phyloP scores from a whole-genome alignment of 768 basidiomycete species.

The Hemileccinum impolitum region DNA sequence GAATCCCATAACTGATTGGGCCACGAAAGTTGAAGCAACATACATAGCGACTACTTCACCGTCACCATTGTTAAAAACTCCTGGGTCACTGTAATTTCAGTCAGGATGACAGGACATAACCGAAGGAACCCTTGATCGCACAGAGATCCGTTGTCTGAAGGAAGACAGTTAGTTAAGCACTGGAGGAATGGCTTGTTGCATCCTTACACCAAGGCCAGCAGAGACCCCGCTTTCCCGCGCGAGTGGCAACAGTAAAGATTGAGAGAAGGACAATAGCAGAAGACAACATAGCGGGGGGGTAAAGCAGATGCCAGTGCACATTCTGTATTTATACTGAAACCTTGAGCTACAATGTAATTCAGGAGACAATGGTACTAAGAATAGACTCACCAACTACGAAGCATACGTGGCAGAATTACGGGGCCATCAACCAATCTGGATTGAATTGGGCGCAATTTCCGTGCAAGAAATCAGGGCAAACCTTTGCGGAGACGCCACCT shows the following conservation, averaged over 20 bases:
- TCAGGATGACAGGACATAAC: neutral
- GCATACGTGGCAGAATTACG: too few relatives aligned
- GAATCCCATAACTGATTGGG: neutral
- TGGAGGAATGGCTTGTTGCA: neutral
- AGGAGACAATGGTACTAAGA: too few relatives aligned
- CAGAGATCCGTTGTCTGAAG: slow-evolving; percentile 29
- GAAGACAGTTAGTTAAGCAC: neutral
- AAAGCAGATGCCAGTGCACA: too few relatives aligned
- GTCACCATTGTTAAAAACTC: slow-evolving; percentile 31
- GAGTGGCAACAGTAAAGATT: slow-evolving; percentile 15
- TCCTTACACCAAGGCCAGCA: slow-evolving; percentile 36
- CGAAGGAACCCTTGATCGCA: slow-evolving; percentile 9
- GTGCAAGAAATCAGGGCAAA: too few relatives aligned
- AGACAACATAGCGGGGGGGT: slow-evolving; percentile 14
- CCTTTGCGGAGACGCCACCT: too few relatives aligned
- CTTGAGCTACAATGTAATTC: too few relatives aligned
- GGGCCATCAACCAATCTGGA: too few relatives aligned
- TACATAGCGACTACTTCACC: slow-evolving; percentile 36
- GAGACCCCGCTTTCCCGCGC: slow-evolving; percentile 39
- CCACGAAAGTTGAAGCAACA: neutral
- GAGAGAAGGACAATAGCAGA: slow-evolving; percentile 16
- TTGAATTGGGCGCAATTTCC: too few relatives aligned
- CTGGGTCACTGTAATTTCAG: slow-evolving; percentile 21
- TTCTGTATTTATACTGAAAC: too few relatives aligned
- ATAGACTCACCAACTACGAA: too few relatives aligned